phyloP scores from a whole-genome alignment of 2,329 filamentous ascomycete species.

The Pestalotiopsis sp. region DNA sequence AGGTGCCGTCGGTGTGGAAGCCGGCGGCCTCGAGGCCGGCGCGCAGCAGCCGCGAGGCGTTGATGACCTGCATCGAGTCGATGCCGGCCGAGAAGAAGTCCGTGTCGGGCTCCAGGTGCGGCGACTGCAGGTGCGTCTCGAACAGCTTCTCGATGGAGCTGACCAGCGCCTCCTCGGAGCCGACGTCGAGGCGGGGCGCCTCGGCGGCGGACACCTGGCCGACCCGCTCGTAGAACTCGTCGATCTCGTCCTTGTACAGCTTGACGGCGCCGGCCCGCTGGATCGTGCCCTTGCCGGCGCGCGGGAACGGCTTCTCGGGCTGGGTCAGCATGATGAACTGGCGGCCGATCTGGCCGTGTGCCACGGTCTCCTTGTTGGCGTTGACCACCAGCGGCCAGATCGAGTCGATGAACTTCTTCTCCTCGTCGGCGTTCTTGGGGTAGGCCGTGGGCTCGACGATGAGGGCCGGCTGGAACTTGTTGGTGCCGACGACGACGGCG shows the following conservation, averaged over 20 bases:
- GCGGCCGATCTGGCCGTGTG: constrained; percentile 46
- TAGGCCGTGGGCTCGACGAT: constrained; percentile 44
- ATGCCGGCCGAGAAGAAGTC: constrained; percentile 39
- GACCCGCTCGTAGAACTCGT: constrained; percentile 37
- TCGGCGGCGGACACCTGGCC: constrained; percentile 17
- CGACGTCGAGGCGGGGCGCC: constrained; percentile 29
- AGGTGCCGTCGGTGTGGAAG: constrained; percentile 32
- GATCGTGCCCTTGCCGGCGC: constrained; percentile 48
- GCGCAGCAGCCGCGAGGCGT: constrained; percentile 37
- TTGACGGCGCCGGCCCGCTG: constrained; percentile 40
- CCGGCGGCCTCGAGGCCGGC: constrained; percentile 33
- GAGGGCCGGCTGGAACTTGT: constrained; percentile 47
- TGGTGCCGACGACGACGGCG: constrained; percentile 46
- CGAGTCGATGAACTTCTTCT: constrained; percentile 36
- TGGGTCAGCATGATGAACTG: constrained; percentile 40
- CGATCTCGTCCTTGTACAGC: constrained; percentile 45
- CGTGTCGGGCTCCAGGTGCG: constrained; percentile 31
- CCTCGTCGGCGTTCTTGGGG: constrained; percentile 29
- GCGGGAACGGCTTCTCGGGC: constrained; percentile 42
- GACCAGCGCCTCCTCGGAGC: constrained; percentile 28
- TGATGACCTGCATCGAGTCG: constrained; percentile 44
- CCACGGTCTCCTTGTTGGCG: constrained; percentile 44
- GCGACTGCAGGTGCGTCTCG: constrained; percentile 23
- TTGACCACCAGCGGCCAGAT: constrained; percentile 45
- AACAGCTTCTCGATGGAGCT: constrained; percentile 34